phyloP scores from a whole-genome alignment of 2,329 filamentous ascomycete species.

The Bipolaris gigantea region DNA sequence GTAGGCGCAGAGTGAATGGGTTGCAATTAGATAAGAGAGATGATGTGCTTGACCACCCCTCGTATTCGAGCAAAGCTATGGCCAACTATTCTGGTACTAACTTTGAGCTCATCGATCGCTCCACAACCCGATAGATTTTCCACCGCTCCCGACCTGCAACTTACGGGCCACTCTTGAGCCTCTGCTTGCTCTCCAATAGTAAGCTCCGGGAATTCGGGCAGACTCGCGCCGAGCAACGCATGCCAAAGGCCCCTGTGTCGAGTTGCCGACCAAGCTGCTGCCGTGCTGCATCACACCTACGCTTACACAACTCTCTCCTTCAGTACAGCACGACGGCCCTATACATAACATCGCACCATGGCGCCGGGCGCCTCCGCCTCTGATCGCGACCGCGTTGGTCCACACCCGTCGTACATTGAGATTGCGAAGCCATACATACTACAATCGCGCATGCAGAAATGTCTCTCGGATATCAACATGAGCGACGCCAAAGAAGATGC shows the following conservation, averaged over 20 bases:
- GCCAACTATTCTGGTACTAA: constrained; percentile 13
- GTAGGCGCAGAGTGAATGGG: too few species aligned
- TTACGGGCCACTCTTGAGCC: neutral
- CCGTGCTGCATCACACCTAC: neutral
- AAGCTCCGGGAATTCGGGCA: neutral
- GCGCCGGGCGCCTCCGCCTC: constrained; percentile 34
- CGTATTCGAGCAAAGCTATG: constrained; percentile 18
- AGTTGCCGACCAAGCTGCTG: neutral
- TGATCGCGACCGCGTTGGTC: constrained; percentile 47
- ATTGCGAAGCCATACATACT: constrained; percentile 76
- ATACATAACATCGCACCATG: constrained; percentile 22
- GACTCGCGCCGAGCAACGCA: neutral
- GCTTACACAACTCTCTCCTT: neutral
- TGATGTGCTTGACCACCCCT: neutral
- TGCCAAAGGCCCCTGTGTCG: neutral
- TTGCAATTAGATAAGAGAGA: too few species aligned
- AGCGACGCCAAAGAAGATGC: constrained; percentile 78
- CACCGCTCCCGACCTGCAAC: neutral
- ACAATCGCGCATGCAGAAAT: constrained; percentile 76
- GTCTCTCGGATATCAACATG: constrained; percentile 68
- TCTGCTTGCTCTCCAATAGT: neutral
- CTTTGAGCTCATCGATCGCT: constrained; percentile 10
- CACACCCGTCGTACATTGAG: constrained; percentile 65
- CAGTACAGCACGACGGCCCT: neutral
- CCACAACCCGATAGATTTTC: constrained; percentile 9